phyloP scores from a whole-genome alignment of 2,329 filamentous ascomycete genomes.

The Xylariales sp. region DNA sequence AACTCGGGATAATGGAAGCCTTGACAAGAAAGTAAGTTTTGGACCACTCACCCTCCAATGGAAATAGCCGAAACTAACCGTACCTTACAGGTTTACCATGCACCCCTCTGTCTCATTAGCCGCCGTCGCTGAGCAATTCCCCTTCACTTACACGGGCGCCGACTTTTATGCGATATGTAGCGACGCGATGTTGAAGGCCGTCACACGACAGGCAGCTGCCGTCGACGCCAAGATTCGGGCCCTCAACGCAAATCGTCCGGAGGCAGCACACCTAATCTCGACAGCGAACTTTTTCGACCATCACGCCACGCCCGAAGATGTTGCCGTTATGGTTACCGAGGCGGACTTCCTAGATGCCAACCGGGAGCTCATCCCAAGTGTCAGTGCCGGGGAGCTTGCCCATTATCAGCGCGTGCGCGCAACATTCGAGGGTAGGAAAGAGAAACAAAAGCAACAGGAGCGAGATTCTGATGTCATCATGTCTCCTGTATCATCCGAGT shows the following conservation, averaged over 20 bases:
- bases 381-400: constrained; percentile 88
- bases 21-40: constrained; percentile 86
- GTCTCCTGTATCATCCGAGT: constrained; percentile 35
- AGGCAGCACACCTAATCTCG: constrained; percentile 67
- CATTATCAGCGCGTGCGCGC: constrained; percentile 89
- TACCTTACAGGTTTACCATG: constrained; percentile 78
- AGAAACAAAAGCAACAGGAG: constrained; percentile 57
- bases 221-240: constrained; percentile 86
- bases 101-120: constrained; percentile 81
- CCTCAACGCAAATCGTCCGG: constrained; percentile 66
- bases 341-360: constrained; percentile 87
- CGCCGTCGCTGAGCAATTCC: constrained; percentile 79
- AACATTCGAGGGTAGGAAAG: constrained; percentile 78
- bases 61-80: constrained; percentile 29
- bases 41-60: not conserved
- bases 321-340: constrained; percentile 88
- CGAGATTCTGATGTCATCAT: constrained; percentile 41
- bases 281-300: constrained; percentile 98
- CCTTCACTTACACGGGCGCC: constrained; percentile 96
- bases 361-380: constrained; percentile 88
- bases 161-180: constrained; percentile 98
- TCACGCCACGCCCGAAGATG: constrained; percentile 82
- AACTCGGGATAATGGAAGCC: constrained; percentile 92
- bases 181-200: constrained; percentile 98
- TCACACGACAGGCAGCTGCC: constrained; percentile 85